Conservation (phyloP, 768 basidiomycete species). For the Agaricus bisporus region DNA sequence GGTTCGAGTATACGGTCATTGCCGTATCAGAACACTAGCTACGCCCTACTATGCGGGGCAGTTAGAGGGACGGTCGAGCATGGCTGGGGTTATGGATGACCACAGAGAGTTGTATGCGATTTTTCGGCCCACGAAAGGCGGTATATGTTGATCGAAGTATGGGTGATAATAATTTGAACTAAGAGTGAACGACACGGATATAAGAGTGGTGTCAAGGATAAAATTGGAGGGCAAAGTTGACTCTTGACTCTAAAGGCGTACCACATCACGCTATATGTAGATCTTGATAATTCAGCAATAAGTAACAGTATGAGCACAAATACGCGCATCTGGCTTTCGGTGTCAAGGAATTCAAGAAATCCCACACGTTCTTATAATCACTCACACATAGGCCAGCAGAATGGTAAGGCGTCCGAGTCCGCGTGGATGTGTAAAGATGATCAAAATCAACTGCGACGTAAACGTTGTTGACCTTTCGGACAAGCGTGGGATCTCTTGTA, state of each 20-base stretch:
- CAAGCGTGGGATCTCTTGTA: no score
- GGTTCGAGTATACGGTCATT: no score
- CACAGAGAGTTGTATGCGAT: constrained; percentile 87
- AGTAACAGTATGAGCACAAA: not conserved
- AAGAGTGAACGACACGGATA: constrained; percentile 44
- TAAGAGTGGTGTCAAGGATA: constrained; percentile 85
- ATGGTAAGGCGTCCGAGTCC: constrained; percentile 70
- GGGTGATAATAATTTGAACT: no score
- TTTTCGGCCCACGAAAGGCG: constrained; percentile 96
- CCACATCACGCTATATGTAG: constrained; percentile 84
- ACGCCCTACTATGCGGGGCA: no score
- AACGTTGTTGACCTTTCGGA: no score
- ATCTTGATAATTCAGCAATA: constrained; percentile 34
- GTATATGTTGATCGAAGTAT: no score
- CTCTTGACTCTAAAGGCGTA: constrained; percentile 89
- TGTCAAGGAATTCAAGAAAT: constrained; percentile 88
- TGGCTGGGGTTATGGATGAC: constrained; percentile 54
- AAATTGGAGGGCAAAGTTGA: constrained; percentile 63
- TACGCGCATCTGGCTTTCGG: constrained; percentile 63
- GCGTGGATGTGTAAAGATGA: constrained; percentile 60
- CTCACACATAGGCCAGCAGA: constrained; percentile 60
- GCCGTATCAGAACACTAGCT: no score
- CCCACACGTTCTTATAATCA: constrained; percentile 66
- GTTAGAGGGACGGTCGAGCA: constrained; percentile 27
- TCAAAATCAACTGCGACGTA: no score